Percentiles rank a stretch among this genome's conserved stretches.
These are phyloP conservation scores for Erythrobasidium hasegawianum DNA, from an alignment of 1,284 basidiomycete genomes.

Conservation along the genomic window DNA sequence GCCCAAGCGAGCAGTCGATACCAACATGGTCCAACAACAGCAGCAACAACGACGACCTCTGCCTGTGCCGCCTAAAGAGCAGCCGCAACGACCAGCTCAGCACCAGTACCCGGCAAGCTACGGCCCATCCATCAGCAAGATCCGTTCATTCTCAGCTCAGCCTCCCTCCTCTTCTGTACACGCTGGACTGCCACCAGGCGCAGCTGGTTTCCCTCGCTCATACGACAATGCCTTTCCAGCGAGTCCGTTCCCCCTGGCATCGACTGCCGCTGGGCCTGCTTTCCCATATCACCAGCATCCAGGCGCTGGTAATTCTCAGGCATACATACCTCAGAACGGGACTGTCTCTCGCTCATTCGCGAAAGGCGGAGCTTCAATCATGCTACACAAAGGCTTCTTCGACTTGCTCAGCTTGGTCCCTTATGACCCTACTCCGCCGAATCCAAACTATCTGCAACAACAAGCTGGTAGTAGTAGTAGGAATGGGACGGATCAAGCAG, in stretches of 20 bases:
- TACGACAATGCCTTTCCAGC: not conserved
- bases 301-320: not conserved
- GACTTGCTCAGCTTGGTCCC: constrained; percentile 63
- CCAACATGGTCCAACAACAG: not conserved
- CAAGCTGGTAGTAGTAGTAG: too few species aligned
- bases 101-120: constrained; percentile 34
- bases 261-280: not conserved
- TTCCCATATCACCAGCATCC: not conserved
- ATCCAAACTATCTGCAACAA: constrained; percentile 33
- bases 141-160: constrained; percentile 24
- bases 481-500: not conserved
- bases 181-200: constrained; percentile 20
- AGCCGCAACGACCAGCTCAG: constrained; percentile 1
- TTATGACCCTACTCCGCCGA: constrained; percentile 56
- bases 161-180: too few species aligned
- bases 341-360: constrained; percentile 21
- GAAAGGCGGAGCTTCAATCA: constrained; percentile 49
- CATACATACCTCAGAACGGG: not conserved
- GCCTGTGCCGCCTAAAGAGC: constrained; percentile 9
- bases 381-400: constrained; percentile 79
- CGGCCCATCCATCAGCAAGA: constrained; percentile 28
- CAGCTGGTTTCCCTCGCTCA: constrained; percentile 4
- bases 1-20: not conserved
- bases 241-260: not conserved
- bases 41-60: constrained; percentile 7